Evolutionary conservation across 2,329 filamentous ascomycete species (phyloP).

Genomic region (Phialophora macrospora): DNA sequence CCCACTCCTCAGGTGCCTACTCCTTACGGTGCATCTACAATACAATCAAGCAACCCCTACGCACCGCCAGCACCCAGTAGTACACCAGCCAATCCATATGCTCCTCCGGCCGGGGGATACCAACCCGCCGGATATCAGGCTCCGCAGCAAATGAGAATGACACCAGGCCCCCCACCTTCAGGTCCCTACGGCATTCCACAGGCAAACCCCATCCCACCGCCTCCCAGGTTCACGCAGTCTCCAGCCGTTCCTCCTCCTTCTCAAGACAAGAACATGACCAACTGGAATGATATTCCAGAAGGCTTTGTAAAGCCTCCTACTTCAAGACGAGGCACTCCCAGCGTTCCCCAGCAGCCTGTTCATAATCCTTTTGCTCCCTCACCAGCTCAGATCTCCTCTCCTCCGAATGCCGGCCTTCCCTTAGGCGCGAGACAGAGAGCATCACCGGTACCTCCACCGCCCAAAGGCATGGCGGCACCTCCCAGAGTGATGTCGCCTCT

Average conservation of each 20-base stretch:
- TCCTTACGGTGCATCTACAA: slow-evolving; percentile 13
- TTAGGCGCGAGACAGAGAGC: slow-evolving; percentile 66
- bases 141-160: slow-evolving; percentile 52
- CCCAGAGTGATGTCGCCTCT: slow-evolving; percentile 74
- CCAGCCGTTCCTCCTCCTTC: slow-evolving; percentile 68
- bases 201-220: slow-evolving; percentile 59
- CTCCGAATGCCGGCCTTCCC: slow-evolving; percentile 63
- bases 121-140: slow-evolving; percentile 63
- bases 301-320: slow-evolving; percentile 74
- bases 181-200: slow-evolving; percentile 44
- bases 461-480: slow-evolving; percentile 74
- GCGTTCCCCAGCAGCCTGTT: slow-evolving; percentile 63
- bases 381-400: slow-evolving; percentile 62
- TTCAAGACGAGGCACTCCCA: slow-evolving; percentile 75
- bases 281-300: slow-evolving; percentile 95
- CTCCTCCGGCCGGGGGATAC: slow-evolving; percentile 56
- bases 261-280: slow-evolving; percentile 71
- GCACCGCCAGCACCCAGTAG: slow-evolving; percentile 39
- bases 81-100: slow-evolving; percentile 54
- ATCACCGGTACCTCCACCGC: slow-evolving; percentile 74
- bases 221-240: slow-evolving; percentile 70
- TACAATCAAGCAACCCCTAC: slow-evolving; percentile 24
- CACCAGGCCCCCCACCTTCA: slow-evolving; percentile 47
- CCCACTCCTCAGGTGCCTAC: slow-evolving; percentile 36
- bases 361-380: slow-evolving; percentile 68